Conservation (phyloP, 306 rosid species). For the Elaeagnus macrophylla region DNA sequence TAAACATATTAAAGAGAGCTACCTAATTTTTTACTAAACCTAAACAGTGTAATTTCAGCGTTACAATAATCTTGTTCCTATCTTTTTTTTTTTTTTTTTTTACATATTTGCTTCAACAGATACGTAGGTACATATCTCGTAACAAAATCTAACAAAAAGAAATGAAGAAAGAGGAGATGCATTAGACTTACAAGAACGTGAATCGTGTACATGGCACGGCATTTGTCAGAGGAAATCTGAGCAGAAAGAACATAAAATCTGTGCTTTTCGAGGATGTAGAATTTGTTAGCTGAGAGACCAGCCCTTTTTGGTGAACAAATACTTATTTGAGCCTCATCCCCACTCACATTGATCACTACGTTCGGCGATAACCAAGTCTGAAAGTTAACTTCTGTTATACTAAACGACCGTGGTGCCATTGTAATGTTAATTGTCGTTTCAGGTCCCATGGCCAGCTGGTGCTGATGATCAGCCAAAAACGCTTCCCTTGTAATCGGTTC, state of each 20-base stretch:
- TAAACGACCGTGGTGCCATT: too few species aligned
- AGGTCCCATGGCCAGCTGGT: neutral
- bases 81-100: too few species aligned
- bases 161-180: too few species aligned
- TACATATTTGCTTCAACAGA: too few species aligned
- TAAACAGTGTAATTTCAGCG: too few species aligned
- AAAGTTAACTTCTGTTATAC: slow-evolving; percentile 8
- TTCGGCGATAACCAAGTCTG: slow-evolving; percentile 42
- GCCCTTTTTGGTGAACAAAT: slow-evolving; percentile 30
- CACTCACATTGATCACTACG: slow-evolving; percentile 35
- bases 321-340: slow-evolving; percentile 45
- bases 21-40: too few species aligned
- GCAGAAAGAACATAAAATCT: slow-evolving; percentile 43
- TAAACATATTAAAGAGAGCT: too few species aligned
- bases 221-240: slow-evolving; percentile 24
- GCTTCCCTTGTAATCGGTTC: slow-evolving; percentile 14
- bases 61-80: too few species aligned
- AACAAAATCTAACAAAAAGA: too few species aligned
- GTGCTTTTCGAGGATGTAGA: slow-evolving; percentile 46
- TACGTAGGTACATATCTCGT: too few species aligned
- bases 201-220: slow-evolving; percentile 35
- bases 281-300: slow-evolving; percentile 30
- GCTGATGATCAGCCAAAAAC: slow-evolving; percentile 24
- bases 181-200: slow-evolving; percentile 41
- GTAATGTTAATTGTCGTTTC: neutral